Conservation (phyloP, 208 protist genomes). For the Trypanosoma cruzi region DNA sequence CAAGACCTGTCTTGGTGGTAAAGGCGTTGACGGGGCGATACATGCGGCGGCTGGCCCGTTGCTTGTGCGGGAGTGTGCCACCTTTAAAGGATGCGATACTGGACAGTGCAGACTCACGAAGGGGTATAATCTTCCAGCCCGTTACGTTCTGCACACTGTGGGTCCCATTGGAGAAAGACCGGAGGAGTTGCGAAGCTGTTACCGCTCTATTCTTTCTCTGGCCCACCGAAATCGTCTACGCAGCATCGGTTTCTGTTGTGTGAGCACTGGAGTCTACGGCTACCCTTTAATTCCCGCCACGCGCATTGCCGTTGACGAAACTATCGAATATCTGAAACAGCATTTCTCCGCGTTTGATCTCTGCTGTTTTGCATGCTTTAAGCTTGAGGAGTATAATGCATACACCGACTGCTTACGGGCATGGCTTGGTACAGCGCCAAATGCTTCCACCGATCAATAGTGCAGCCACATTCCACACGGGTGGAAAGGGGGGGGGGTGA, state of each 20-base stretch:
- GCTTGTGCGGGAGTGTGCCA: conserved; percentile 57
- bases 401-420: conserved; percentile 27
- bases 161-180: conserved; percentile 79
- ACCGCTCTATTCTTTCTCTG: conserved; percentile 56
- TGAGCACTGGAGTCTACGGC: conserved; percentile 90
- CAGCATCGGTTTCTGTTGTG: conserved; percentile 73
- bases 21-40: conserved; percentile 86
- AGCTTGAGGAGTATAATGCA: conserved; percentile 29
- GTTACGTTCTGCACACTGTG: conserved; percentile 81
- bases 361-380: conserved; percentile 67
- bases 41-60: conserved; percentile 68
- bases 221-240: conserved; percentile 41
- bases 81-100: conserved; percentile 47
- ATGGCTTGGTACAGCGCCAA: not conserved
- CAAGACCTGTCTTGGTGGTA: conserved; percentile 53
- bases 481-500: no score
- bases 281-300: conserved; percentile 66
- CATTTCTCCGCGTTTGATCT: conserved; percentile 35
- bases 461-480: no score
- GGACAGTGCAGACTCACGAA: conserved; percentile 66
- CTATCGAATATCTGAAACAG: conserved; percentile 35
- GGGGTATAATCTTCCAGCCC: conserved; percentile 69
- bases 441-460: not conserved
- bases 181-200: conserved; percentile 49
- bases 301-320: conserved; percentile 62